Conservation (phyloP, 2,329 filamentous ascomycete genomes). For the Escovopsis sp. region DNA sequence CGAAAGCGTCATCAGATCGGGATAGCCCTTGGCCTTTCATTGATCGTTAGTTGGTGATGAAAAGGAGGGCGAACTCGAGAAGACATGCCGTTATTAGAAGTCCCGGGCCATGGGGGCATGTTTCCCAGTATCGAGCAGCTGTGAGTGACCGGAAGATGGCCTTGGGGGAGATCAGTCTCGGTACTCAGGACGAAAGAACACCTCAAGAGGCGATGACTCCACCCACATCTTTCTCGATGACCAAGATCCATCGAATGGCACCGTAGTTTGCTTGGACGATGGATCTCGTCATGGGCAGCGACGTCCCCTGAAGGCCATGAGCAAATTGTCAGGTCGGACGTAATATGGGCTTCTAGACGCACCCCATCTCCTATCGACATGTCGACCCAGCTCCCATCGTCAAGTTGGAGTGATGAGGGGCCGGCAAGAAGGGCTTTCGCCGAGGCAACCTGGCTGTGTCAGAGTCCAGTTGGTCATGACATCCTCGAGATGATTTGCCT, state of each 20-base stretch:
- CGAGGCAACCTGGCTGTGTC: conserved; percentile 44
- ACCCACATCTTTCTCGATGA: conserved; percentile 65
- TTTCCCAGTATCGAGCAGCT: conserved; percentile 38
- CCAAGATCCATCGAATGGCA: conserved; percentile 46
- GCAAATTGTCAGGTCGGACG: conserved; percentile 5
- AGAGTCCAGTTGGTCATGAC: conserved; percentile 1
- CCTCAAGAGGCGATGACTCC: no score
- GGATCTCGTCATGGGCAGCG: conserved; percentile 41
- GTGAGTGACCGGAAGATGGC: conserved; percentile 61
- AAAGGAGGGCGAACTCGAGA: no score
- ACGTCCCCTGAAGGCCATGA: conserved; percentile 32
- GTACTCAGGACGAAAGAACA: fast-evolving
- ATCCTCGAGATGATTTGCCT: no score
- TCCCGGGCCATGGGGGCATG: conserved; percentile 35
- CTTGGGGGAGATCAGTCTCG: conserved; percentile 23
- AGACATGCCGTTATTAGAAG: conserved; percentile 50
- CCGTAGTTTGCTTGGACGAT: conserved; percentile 36
- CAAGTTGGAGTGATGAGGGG: conserved; percentile 30
- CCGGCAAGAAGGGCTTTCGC: conserved; percentile 60
- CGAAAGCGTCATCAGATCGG: conserved; percentile 54
- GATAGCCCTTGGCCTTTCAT: conserved; percentile 63
- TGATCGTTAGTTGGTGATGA: neutral
- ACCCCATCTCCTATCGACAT: conserved; percentile 17
- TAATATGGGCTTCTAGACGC: neutral
- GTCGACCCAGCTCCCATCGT: conserved; percentile 26